A percentile compares a stretch with the other conserved stretches of the same genome.
phyloP scores from a whole-genome alignment of 306 rosid genomes.

The Dryas alaskensis region DNA sequence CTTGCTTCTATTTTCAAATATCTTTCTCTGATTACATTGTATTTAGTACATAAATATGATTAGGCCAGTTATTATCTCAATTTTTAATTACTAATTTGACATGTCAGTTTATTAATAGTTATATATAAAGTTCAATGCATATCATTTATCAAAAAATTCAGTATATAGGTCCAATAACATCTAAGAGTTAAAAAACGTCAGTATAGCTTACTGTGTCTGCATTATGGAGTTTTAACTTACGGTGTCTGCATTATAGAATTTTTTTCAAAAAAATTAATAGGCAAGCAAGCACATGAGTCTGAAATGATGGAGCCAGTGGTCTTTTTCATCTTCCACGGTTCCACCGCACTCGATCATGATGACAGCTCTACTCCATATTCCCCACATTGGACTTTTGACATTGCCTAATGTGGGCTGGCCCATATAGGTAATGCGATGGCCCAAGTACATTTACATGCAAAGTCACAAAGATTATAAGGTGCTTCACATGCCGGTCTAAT shows the following conservation, averaged over 20 bases:
- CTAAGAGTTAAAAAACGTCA: too few species aligned
- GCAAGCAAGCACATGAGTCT: background rate
- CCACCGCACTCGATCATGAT: slow-evolving; percentile 18
- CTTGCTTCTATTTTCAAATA: slow-evolving; percentile 19
- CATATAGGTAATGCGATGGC: background rate
- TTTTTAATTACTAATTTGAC: too few species aligned
- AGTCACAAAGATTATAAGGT: too few species aligned
- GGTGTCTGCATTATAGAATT: background rate
- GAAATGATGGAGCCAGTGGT: slow-evolving; percentile 18
- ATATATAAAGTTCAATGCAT: too few species aligned
- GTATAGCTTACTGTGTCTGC: too few species aligned
- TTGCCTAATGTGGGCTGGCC: background rate
- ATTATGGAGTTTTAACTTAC: background rate
- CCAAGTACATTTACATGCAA: too few species aligned
- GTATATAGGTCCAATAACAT: too few species aligned
- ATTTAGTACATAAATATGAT: too few species aligned
- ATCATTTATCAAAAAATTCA: too few species aligned
- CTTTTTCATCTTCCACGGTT: background rate
- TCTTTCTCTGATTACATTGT: slow-evolving; percentile 19
- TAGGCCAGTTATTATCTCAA: too few species aligned
- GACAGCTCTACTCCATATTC: background rate
- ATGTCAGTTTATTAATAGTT: too few species aligned
- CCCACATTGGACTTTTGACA: slow-evolving; percentile 3
- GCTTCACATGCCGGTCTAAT: too few species aligned
- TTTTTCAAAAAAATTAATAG: background rate